Base-by-base conservation (phyloP, 2,329 filamentous ascomycete genomes). In the Colletotrichum chlorophyti region DNA sequence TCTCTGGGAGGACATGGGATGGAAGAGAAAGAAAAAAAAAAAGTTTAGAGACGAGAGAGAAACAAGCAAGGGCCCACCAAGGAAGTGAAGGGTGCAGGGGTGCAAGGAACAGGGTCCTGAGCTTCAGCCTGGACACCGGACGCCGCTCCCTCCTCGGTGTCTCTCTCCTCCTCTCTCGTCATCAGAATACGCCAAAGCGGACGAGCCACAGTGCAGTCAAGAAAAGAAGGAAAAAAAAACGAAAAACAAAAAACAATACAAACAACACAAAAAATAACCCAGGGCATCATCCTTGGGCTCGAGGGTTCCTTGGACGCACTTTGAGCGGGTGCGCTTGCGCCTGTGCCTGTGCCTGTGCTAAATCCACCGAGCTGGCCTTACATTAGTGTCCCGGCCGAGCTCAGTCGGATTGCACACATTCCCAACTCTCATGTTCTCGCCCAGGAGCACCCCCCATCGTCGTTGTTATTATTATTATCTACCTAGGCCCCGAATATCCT, bases 401-500 rank as follows among this genome's bases (percentile, higher is more conserved):
- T 53, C 35, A 43, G 21, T 32, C 27, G 21, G 23, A 21, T 48
- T 32, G 37, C 26, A 27, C 24, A 31, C 47, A 38, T 46, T 23
- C 21, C 15, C 26, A 32, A 37, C 46, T 23, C 14, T 23, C 42
- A 14, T 29, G 23, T 27, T 21, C 23, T 32, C 42, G 34, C 23
- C 29, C 24, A 27, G n/a, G 7, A 19, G 14, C 34, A 12, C 34
- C 34, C 15, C n/a, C 34, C 34, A 15, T 14, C 34, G 35, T 32
- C 43, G 26, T 41, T 43, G 24, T 55, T 59, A 23, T 60, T 60
- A 15, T 60, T 55, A 38, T 49, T 53, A 55, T 55, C n/a, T 60
- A 60, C 57, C n/a, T 49, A 49, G 27, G 27, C 24, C 51, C 38
- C 51, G 43, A 60, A 60, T 60, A 23, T 45, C 57, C 57, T 57